phyloP scores from a whole-genome alignment of 2,329 filamentous ascomycete species.

The Herpomyces periplanetae region DNA sequence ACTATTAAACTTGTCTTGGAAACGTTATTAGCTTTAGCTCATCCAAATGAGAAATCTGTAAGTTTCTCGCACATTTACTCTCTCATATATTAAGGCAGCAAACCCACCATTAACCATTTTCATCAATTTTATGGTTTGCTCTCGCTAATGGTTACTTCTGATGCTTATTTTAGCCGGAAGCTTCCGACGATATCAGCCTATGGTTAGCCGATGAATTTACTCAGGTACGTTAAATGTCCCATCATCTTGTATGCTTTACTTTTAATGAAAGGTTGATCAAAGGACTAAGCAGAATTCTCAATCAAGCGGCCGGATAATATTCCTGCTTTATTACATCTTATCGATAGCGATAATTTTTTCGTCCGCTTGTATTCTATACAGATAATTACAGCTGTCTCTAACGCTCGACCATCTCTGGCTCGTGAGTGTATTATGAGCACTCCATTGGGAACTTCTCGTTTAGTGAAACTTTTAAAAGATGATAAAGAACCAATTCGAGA shows the following conservation, averaged over 20 bases:
- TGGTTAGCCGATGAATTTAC: constrained; percentile 97
- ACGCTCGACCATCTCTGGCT: constrained; percentile 51
- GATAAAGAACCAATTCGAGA: constrained; percentile 51
- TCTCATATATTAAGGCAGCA: constrained; percentile 1
- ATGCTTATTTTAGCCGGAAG: constrained; percentile 25
- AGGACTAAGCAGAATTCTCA: too few relatives aligned
- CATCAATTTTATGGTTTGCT: not conserved
- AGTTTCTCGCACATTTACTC: constrained; percentile 5
- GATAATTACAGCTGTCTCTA: constrained; percentile 46
- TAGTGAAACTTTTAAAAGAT: constrained; percentile 54
- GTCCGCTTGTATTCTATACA: constrained; percentile 65
- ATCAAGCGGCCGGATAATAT: constrained; percentile 66
- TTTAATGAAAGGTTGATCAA: too few relatives aligned
- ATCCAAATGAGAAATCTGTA: constrained; percentile 19
- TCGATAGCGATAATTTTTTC: constrained; percentile 60
- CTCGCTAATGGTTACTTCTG: constrained; percentile 1
- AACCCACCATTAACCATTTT: constrained; percentile 1
- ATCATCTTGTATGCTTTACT: constrained; percentile 3
- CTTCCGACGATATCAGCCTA: constrained; percentile 70
- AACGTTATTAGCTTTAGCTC: constrained; percentile 74
- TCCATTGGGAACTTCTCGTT: constrained; percentile 44
- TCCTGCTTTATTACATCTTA: constrained; percentile 46
- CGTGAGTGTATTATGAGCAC: constrained; percentile 78
- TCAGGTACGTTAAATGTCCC: constrained; percentile 15
- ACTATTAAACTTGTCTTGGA: constrained; percentile 81